These are phyloP conservation scores for Populus hybrid DNA, from an alignment of 441 rosid species.

Conservation along the genomic window DNA sequence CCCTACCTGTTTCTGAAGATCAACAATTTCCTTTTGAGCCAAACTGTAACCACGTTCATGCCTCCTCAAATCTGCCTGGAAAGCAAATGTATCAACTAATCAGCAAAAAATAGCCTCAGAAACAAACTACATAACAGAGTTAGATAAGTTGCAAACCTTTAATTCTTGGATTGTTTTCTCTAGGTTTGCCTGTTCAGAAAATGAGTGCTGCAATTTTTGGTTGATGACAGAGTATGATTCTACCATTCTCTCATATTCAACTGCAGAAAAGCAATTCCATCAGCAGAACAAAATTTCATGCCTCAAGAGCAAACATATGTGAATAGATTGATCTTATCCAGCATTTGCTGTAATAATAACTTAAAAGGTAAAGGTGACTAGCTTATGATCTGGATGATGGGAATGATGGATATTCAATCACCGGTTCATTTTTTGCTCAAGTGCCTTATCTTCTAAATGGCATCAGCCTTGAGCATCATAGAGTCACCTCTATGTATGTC, in stretches of 20 bases:
- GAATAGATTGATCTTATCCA: background rate
- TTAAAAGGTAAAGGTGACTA: background rate
- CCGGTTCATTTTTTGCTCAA: background rate
- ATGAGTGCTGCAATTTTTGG: conserved; percentile 71
- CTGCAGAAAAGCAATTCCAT: conserved; percentile 38
- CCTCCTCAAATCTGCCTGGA: conserved; percentile 73
- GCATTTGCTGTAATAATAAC: background rate
- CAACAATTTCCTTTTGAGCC: conserved; percentile 75
- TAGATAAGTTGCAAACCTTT: conserved; percentile 44
- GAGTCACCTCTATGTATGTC: background rate
- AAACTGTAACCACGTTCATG: conserved; percentile 62
- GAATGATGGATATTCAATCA: background rate
- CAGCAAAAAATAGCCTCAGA: conserved; percentile 1
- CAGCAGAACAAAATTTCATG: background rate
- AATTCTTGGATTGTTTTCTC: conserved; percentile 74
- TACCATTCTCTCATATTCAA: conserved; percentile 82
- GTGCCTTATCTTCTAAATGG: background rate
- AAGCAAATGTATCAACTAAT: conserved; percentile 17
- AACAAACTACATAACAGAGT: conserved; percentile 2
- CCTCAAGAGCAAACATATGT: background rate
- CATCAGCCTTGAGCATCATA: background rate
- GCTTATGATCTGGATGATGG: background rate
- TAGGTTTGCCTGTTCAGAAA: conserved; percentile 64
- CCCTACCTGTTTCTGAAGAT: conserved; percentile 77
- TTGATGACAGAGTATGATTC: conserved; percentile 79